Evolutionary conservation across 345 rosid genomes (phyloP).

Genomic region (Brassica nigra): DNA sequence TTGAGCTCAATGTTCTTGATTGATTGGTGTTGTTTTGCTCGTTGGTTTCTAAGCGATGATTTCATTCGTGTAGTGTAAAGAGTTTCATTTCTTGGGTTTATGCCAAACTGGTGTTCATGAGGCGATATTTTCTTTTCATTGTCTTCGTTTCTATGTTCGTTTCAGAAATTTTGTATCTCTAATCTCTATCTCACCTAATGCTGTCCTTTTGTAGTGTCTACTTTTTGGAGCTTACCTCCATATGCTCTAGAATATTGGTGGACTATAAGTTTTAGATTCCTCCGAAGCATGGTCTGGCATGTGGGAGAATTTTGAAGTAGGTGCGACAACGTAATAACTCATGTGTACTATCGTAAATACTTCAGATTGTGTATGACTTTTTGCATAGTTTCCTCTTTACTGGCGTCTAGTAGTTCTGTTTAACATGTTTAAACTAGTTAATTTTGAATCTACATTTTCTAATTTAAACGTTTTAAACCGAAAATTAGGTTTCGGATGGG

Average conservation of each 20-base stretch:
- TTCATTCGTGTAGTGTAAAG: background rate
- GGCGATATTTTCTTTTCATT: slow-evolving; percentile 29
- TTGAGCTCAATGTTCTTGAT: background rate
- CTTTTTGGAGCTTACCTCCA: slow-evolving; percentile 71
- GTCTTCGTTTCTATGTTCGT: background rate
- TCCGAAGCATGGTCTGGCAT: slow-evolving; percentile 65
- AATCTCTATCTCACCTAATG: background rate
- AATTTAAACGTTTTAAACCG: no score
- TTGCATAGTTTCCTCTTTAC: background rate
- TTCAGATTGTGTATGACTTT: background rate
- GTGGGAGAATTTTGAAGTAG: background rate
- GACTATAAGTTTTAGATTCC: slow-evolving; percentile 64
- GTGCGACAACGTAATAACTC: background rate
- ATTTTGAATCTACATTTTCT: no score
- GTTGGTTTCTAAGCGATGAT: background rate
- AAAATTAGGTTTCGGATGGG: no score
- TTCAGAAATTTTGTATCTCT: background rate
- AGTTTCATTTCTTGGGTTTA: background rate
- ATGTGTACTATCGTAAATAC: background rate
- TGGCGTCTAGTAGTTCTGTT: background rate
- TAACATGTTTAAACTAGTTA: background rate
- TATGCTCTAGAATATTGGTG: slow-evolving; percentile 69
- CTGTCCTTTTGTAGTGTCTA: slow-evolving; percentile 55
- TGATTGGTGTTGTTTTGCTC: background rate
- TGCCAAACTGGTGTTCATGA: background rate